Evolutionary conservation across 768 basidiomycete species (phyloP).

Genomic region (Mycena indigotica): DNA sequence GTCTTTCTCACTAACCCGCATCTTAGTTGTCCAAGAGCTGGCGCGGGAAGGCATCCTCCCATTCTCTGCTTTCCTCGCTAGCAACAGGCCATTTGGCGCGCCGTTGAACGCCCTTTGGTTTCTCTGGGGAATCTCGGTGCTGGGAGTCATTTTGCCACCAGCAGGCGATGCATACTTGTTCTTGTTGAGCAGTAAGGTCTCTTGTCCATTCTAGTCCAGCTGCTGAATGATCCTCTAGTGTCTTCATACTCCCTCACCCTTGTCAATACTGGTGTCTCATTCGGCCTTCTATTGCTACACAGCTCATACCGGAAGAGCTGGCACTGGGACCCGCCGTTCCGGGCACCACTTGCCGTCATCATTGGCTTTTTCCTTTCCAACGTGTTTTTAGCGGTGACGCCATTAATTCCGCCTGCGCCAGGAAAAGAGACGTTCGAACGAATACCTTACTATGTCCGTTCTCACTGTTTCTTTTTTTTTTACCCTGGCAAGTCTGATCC

Average conservation of each 20-base stretch:
- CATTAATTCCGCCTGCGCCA: conserved; percentile 51
- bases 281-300: conserved; percentile 32
- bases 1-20: conserved; percentile 24
- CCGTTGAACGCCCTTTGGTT: conserved; percentile 59
- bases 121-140: conserved; percentile 41
- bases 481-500: neutral
- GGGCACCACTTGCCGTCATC: conserved; percentile 23
- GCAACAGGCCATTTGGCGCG: conserved; percentile 61
- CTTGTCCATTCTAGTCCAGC: neutral
- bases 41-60: conserved; percentile 66
- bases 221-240: conserved; percentile 6
- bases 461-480: neutral
- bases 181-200: conserved; percentile 53
- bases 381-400: conserved; percentile 57
- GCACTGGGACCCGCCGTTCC: conserved; percentile 40
- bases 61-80: conserved; percentile 60
- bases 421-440: conserved; percentile 49
- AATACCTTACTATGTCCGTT: conserved; percentile 60
- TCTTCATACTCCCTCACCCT: conserved; percentile 26
- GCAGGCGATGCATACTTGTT: conserved; percentile 72
- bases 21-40: conserved; percentile 60
- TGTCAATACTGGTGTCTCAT: conserved; percentile 19
- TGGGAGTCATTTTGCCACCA: conserved; percentile 46
- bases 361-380: conserved; percentile 61
- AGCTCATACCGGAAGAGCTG: conserved; percentile 29